These are phyloP conservation scores for Spongospora subterranea DNA, from an alignment of 208 protist genomes.

Conservation along the genomic window DNA sequence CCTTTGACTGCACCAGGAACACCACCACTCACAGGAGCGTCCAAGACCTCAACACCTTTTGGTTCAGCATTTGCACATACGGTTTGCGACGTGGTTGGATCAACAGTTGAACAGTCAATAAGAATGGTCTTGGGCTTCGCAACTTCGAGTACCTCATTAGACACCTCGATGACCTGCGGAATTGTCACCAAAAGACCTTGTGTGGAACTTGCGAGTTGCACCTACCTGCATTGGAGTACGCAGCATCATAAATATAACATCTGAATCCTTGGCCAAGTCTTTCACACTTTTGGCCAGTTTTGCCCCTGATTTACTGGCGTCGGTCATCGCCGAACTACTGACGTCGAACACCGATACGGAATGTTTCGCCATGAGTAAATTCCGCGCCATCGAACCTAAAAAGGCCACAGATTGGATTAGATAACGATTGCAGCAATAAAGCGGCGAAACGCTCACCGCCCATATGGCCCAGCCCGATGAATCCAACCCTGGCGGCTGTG, in stretches of 20 bases:
- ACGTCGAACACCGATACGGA: background rate
- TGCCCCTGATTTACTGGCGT: background rate
- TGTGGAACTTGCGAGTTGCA: background rate
- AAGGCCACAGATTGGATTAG: slow-evolving; percentile 68
- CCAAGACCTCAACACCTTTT: slow-evolving; percentile 70
- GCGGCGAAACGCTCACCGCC: slow-evolving; percentile 61
- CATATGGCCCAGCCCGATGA: slow-evolving; percentile 83
- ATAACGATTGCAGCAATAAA: slow-evolving; percentile 74
- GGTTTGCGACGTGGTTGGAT: slow-evolving; percentile 70
- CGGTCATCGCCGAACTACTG: slow-evolving; percentile 19
- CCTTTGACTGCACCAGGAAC: slow-evolving; percentile 78
- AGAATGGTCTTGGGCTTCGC: slow-evolving; percentile 71
- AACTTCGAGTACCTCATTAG: slow-evolving; percentile 64
- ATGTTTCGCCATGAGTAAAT: slow-evolving; percentile 66
- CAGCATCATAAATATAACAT: slow-evolving; percentile 83
- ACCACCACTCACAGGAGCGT: slow-evolving; percentile 84
- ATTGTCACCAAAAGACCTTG: background rate
- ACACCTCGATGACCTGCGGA: slow-evolving; percentile 40
- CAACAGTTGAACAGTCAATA: slow-evolving; percentile 82
- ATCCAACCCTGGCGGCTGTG: slow-evolving; percentile 72
- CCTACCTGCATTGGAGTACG: slow-evolving; percentile 72
- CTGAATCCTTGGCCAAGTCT: slow-evolving; percentile 66
- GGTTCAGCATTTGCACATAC: slow-evolving; percentile 62
- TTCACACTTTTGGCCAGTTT: slow-evolving; percentile 37
- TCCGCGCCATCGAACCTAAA: slow-evolving; percentile 70